phyloP scores from a whole-genome alignment of 2,329 filamentous ascomycete species.

The Penicillium italicum region DNA sequence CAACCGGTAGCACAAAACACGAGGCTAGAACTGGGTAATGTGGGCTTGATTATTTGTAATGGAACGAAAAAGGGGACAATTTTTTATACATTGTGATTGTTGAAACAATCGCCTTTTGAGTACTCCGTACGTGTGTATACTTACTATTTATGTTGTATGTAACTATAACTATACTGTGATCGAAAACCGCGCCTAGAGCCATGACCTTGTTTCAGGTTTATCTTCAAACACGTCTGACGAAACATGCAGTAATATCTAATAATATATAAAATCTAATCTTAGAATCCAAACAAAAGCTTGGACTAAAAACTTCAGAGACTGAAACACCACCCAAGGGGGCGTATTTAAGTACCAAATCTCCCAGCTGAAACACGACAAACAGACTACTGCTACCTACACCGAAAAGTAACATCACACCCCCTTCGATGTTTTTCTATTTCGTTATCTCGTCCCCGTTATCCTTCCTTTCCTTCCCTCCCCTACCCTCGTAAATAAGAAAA shows the following conservation, averaged over 20 bases:
- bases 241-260: background rate
- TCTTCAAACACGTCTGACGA: slow-evolving; percentile 5
- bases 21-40: slow-evolving; percentile 1
- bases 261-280: background rate
- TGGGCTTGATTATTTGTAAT: background rate
- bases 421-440: background rate
- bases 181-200: background rate
- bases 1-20: slow-evolving; percentile 7
- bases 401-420: background rate
- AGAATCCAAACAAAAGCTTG: slow-evolving; percentile 1
- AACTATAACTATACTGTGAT: no score
- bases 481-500: background rate
- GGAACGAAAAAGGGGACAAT: background rate
- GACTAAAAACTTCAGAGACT: background rate
- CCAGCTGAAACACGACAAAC: background rate
- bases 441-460: background rate
- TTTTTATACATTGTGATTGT: background rate
- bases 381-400: background rate
- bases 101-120: slow-evolving; percentile 1
- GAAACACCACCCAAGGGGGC: background rate
- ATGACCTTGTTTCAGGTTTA: slow-evolving; percentile 5
- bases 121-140: no score
- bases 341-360: background rate
- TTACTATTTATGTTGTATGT: no score
- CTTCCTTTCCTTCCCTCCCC: background rate